Evolutionary conservation across 2,329 filamentous ascomycete genomes (phyloP), one percentile per base, ranked within the genome.

Genomic region (Zalaria obscura): DNA sequence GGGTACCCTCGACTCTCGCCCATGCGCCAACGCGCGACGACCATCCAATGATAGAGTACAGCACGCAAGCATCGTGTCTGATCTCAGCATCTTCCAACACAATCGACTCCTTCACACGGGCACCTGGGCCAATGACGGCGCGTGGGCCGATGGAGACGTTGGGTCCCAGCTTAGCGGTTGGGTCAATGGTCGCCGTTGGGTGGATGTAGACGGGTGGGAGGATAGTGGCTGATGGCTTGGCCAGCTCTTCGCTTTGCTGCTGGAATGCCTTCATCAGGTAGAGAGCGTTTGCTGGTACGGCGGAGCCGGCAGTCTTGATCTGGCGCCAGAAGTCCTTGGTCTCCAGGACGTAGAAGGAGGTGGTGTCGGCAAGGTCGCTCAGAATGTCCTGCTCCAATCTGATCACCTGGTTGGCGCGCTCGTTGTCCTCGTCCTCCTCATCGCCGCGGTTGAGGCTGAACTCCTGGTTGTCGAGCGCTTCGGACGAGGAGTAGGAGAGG

Each of bases 251-350:
- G 33, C 84, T 86, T 51, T 78, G 78, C 36, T 72, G 75, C 65
- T 96, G 89, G 70, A 82, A 82, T 18, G 91, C 89, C 69, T 95
- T 86, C 61, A 93, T 86, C 41, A 98, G 77, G 66, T 98, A 98
- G 29, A 98, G 75, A 9, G 91, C 91, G 57, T 96, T 96, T 48
- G 91, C 91, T 10, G 91, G 91, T 27, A 98, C 87, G 39, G 91
- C 91, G 4, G 89, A 96, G 45, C 91, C 91, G 45, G 91, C 91
- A 2, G 91, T 95, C 76, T 98, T 98, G 75, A 98, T 96, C 72
- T 98, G 91, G 54, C 91, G 86, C 91, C 91, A 98, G 65, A 98
- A 98, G 63, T 96, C 91, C 69, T 93, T 93, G 50, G 89, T 96
- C 70, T 98, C 91, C 62, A 94, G 83, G 28, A 96, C 91, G 65